These are phyloP conservation scores for Mycothermus thermophilus DNA, from an alignment of 495 filamentous ascomycete species.

Conservation along the genomic window DNA sequence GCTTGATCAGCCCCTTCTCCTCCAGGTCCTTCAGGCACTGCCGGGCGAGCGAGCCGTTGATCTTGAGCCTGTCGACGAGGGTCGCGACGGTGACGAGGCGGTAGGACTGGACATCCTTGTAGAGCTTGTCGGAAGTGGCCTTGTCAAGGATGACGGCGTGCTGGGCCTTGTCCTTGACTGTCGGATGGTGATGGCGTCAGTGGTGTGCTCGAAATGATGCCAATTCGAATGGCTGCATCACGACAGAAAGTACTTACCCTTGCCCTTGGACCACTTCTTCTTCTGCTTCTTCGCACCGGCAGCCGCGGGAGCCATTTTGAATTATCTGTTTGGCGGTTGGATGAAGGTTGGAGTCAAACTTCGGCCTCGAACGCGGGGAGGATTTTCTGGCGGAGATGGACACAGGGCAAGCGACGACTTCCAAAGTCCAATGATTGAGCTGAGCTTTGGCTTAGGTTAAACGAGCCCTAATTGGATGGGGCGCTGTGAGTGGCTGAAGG, in stretches of 20 bases:
- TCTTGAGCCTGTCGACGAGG: constrained; percentile 98
- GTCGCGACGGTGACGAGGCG: constrained; percentile 97
- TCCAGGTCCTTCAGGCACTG: constrained; percentile 83
- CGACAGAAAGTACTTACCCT: constrained; percentile 30
- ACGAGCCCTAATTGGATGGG: constrained; percentile 23
- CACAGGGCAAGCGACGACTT: no score
- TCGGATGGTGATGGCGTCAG: no score
- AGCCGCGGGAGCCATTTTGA: constrained; percentile 59
- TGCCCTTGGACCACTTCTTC: constrained; percentile 99
- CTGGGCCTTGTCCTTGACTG: constrained; percentile 99
- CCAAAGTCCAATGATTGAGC: no score
- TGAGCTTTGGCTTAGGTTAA: constrained; percentile 21
- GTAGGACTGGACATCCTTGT: constrained; percentile 99
- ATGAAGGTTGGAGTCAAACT: no score
- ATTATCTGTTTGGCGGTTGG: constrained; percentile 28
- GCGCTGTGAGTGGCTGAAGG: constrained; percentile 18
- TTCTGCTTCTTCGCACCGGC: constrained; percentile 93
- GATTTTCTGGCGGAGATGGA: constrained; percentile 22
- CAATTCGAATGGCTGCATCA: not conserved
- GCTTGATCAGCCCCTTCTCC: constrained; percentile 97
- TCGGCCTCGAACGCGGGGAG: constrained; percentile 33
- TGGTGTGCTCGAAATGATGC: constrained; percentile 1
- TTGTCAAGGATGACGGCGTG: constrained; percentile 78
- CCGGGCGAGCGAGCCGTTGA: constrained; percentile 94
- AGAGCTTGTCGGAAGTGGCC: constrained; percentile 73